These are phyloP conservation scores for Juncus effusus DNA, from an alignment of 176 grass and related monocot genomes.

Conservation along the genomic window DNA sequence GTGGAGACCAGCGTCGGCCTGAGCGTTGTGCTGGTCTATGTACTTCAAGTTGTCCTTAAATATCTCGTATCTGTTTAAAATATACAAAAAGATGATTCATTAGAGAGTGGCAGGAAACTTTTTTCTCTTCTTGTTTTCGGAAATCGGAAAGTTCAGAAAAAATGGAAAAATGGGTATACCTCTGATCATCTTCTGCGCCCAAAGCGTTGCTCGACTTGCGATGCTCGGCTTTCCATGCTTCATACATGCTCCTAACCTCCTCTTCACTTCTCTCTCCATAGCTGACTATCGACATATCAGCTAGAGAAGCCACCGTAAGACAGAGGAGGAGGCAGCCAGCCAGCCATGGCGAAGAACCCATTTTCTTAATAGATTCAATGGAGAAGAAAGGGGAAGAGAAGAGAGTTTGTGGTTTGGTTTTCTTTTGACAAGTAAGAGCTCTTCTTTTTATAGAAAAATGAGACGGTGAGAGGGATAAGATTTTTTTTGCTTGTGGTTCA, in stretches of 20 bases:
- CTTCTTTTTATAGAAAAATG: conserved; percentile 60
- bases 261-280: conserved; percentile 74
- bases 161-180: conserved; percentile 13
- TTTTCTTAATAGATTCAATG: conserved; percentile 3
- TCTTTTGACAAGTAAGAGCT: neutral
- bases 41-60: conserved; percentile 73
- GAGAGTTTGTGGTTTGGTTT: neutral
- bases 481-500: conserved; percentile 17
- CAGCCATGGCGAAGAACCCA: conserved; percentile 33
- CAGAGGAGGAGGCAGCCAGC: conserved; percentile 30
- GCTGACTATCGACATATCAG: conserved; percentile 60
- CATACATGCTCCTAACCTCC: conserved; percentile 57
- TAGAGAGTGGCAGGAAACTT: neutral
- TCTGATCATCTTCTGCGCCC: conserved; percentile 57
- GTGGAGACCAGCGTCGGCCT: conserved; percentile 63
- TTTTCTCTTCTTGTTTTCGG: neutral
- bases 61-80: conserved; percentile 33
- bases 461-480: conserved; percentile 11
- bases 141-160: neutral
- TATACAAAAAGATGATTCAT: neutral
- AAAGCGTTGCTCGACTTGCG: conserved; percentile 45
- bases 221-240: conserved; percentile 48
- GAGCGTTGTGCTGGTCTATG: conserved; percentile 73
- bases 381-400: neutral
- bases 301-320: conserved; percentile 14